Conservation (phyloP, 2,329 filamentous ascomycete genomes). For the Ophiostoma quercus region DNA sequence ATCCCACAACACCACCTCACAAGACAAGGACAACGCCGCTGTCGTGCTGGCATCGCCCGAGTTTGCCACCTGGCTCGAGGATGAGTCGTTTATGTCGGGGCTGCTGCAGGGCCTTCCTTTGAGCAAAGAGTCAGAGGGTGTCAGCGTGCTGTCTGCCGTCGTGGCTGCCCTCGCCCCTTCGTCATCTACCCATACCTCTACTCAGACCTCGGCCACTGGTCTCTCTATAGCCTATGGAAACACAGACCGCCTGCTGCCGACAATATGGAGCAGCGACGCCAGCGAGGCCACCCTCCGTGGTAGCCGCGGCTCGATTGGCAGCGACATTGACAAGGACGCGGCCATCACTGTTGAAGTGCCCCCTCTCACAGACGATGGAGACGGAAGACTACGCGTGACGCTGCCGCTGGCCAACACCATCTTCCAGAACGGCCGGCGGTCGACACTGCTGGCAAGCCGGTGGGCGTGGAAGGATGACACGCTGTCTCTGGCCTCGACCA, state of each 20-base stretch:
- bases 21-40: slow-evolving; percentile 35
- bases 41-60: slow-evolving; percentile 48
- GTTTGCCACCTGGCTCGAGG: slow-evolving; percentile 45
- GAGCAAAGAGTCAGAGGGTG: background rate
- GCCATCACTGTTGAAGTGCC: slow-evolving; percentile 42
- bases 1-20: slow-evolving; percentile 19
- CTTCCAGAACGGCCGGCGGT: slow-evolving; percentile 62
- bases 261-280: slow-evolving; percentile 38
- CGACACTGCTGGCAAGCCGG: slow-evolving; percentile 49
- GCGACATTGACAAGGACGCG: slow-evolving; percentile 37
- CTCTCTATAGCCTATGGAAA: slow-evolving; percentile 50
- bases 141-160: slow-evolving; percentile 50
- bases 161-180: slow-evolving; percentile 49
- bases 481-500: slow-evolving; percentile 23
- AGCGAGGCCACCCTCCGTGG: background rate
- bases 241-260: slow-evolving; percentile 40
- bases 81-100: slow-evolving; percentile 37
- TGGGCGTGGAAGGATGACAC: slow-evolving; percentile 34
- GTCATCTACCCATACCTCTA: background rate
- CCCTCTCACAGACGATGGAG: slow-evolving; percentile 28
- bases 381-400: slow-evolving; percentile 39
- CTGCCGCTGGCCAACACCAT: slow-evolving; percentile 72
- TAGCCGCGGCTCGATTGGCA: slow-evolving; percentile 18
- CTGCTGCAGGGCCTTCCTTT: slow-evolving; percentile 32
- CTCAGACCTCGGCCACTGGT: slow-evolving; percentile 35